Conservation (phyloP, 352 stramenopile genomes). For the Peronospora tabacina region DNA sequence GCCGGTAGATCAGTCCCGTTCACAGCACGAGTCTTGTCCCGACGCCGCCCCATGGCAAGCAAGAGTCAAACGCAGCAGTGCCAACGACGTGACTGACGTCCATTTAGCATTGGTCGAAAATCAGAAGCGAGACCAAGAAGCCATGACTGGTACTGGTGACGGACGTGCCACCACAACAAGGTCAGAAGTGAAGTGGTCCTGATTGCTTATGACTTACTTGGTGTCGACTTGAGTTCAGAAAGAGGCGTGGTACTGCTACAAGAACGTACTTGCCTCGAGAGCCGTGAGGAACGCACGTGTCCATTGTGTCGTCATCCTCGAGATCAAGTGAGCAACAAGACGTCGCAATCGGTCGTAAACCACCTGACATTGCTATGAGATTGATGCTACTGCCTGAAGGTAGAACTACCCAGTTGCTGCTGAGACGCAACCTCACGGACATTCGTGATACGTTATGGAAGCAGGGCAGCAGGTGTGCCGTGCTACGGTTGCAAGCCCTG, state of each 20-base stretch:
- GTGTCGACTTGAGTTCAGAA: no score
- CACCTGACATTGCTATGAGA: not conserved
- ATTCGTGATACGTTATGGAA: conserved; percentile 75
- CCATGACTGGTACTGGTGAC: no score
- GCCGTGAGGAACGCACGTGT: conserved; percentile 54
- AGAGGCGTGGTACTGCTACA: no score
- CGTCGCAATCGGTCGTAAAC: not conserved
- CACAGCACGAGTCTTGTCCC: conserved; percentile 16
- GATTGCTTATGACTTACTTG: no score
- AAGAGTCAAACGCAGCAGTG: conserved; percentile 5
- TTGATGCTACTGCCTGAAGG: conserved; percentile 3
- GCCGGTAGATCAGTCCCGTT: conserved; percentile 22
- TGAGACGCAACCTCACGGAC: conserved; percentile 46
- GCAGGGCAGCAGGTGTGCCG: conserved; percentile 73
- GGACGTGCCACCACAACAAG: no score
- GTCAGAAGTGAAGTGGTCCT: no score
- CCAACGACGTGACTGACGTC: not conserved
- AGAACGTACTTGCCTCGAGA: conserved; percentile 51
- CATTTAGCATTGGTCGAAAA: conserved; percentile 3
- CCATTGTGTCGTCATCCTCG: conserved; percentile 75
- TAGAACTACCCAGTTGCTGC: conserved; percentile 28
- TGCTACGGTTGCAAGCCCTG: conserved; percentile 45
- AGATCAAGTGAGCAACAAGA: conserved; percentile 35
- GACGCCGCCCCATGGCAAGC: conserved; percentile 41
- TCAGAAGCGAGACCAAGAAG: no score